Evolutionary conservation across 345 rosid species (phyloP).

Genomic region (Balakata baccata): DNA sequence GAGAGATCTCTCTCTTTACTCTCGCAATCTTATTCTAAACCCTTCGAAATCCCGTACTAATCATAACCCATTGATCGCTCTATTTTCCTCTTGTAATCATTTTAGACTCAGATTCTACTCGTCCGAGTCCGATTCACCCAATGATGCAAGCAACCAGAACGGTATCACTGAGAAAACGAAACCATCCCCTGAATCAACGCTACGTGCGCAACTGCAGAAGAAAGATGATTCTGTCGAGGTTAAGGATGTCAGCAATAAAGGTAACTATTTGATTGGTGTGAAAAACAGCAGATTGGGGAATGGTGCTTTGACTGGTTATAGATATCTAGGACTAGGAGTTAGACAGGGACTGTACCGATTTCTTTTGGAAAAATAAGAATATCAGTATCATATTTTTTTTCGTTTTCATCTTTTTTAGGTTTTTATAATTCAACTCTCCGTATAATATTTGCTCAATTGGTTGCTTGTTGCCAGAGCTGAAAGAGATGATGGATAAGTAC

Average conservation of each 20-base stretch:
- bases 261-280: slow-evolving; percentile 20
- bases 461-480: slow-evolving; percentile 54
- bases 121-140: slow-evolving; percentile 40
- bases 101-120: slow-evolving; percentile 38
- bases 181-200: slow-evolving; percentile 23
- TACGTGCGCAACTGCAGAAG: slow-evolving; percentile 20
- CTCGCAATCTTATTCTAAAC: slow-evolving; percentile 26
- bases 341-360: not conserved
- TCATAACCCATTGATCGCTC: slow-evolving; percentile 4
- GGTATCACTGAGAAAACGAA: slow-evolving; percentile 10
- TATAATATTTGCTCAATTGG: not conserved
- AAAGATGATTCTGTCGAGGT: slow-evolving; percentile 27
- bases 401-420: not conserved
- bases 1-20: slow-evolving; percentile 24
- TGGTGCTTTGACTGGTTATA: not conserved
- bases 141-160: slow-evolving; percentile 4
- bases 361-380: not conserved
- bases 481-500: slow-evolving; percentile 57
- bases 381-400: not conserved
- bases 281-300: not conserved
- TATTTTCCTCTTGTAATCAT: slow-evolving; percentile 20
- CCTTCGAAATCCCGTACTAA: slow-evolving; percentile 13
- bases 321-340: not conserved
- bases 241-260: slow-evolving; percentile 38
- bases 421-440: not conserved